Evolutionary conservation across 352 stramenopile genomes (phyloP), one percentile per base, ranked within the genome.

Genomic region (Phytophthora quininea): DNA sequence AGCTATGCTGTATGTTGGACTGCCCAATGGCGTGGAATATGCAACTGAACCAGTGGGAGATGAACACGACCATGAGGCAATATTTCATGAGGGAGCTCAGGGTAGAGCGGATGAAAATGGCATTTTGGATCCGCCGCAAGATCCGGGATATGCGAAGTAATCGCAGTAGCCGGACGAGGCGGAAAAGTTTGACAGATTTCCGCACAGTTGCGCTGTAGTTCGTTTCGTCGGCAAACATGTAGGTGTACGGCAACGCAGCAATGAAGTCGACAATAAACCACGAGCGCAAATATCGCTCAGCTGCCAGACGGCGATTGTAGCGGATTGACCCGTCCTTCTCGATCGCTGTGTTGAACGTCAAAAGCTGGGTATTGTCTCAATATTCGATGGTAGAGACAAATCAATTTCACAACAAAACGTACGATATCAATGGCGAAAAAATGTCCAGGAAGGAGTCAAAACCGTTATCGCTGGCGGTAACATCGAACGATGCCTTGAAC

Each of bases 11-110:
- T 35, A 58, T 64, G 31, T 77, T 67, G 3, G 50, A 49, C 3
- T 63, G 54, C 8, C 51, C 72, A 45, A 91, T 91, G 14, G 77
- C 62, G 42, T 87, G 79, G 79, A 91, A 91, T 11, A 64, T 75
- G 54, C 82, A 91, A 52, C 80, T 88, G 49, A 92, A 86, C 84
- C 84, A 92, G 49, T 92, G 84, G 11, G 82, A 87, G 12, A 86
- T 80, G 54, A 91, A 89, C 27, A 84, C 62, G 3, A 92, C 84
- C 51, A 89, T 80, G 37, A 91, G 79, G 60, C 73, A 79, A 49
- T 89, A 92, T 57, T 87, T 87, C 61, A 91, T 72, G 45, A 89
- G 73, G 2, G 76, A 78, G 46, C 76, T 88, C 19, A 92, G 71
- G 3, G 84, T 90, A 33, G 82, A 92, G 12, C 85, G 85, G 49